Evolutionary conservation across 495 filamentous ascomycete genomes (phyloP), one percentile per base, ranked within the genome.

Genomic region (Penicillium paradoxum): DNA sequence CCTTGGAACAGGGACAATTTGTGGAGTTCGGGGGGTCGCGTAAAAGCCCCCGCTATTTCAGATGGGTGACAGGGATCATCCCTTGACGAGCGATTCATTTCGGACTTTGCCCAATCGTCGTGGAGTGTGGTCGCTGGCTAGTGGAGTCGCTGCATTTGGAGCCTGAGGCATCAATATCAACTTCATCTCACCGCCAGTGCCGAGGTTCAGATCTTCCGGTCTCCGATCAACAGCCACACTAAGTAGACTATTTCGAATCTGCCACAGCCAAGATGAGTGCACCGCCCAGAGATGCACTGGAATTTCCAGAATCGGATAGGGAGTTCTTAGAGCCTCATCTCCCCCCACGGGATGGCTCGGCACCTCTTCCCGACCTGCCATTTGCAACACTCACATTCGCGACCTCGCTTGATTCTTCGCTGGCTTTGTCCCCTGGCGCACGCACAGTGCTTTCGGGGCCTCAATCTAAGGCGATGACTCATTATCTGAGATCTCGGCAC

Each of bases 331-430:
- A 77, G 24, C 64, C 73, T 34, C 74, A 77, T 40, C 64, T 79
- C 4, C 75, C 72, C 15, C 58, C 64, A 8, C 49, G 51, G 33
- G 46, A 59, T 58, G 54, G 52, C 24, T 49, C 53, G 18, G 53
- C 53, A 13, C 49, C 40, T 18, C 46, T 30, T 19, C 51, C 32
- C 40, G 57, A 63, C 63, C 68, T 61, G 55, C 75, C 66, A 59
- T 85, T 60, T 56, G 71, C 69, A n/a, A 97, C 92, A n/a, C 76
- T 97, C 48, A 96, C 92, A 45, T 97, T 88, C 67, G 92, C 92
- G 36, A 83, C 83, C 21, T 95, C 90, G 2, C 82, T 97, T 43
- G 92, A 97, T 67, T 84, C 84, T 13, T 78, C 81, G 24, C 68
- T 97, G 38, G 78, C 89, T 6, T 70, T 91, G 4, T 74, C 83